Evolutionary conservation across 371 early-diverging fungal genomes (phyloP).

Genomic region (Mortierella sp.): DNA sequence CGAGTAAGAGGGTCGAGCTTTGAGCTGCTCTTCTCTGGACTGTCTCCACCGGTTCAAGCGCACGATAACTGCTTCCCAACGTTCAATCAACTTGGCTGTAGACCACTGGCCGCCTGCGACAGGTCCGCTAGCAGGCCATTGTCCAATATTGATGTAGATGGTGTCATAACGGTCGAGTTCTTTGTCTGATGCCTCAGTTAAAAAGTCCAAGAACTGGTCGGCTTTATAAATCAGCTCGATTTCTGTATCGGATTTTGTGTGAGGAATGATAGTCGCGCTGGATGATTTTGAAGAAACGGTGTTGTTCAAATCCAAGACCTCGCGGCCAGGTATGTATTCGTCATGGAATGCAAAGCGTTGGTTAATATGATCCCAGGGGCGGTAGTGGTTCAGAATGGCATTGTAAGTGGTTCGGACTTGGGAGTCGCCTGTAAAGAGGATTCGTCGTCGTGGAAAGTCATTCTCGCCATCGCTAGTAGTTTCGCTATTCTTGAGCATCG

Average conservation of each 20-base stretch:
- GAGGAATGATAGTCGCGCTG: background rate
- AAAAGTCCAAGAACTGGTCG: conserved; percentile 34
- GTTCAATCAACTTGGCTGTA: conserved; percentile 28
- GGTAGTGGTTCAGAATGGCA: conserved; percentile 40
- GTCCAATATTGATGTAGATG: conserved; percentile 42
- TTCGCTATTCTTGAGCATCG: background rate
- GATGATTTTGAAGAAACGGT: background rate
- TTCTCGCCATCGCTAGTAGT: background rate
- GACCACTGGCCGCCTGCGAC: conserved; percentile 45
- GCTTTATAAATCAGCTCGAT: conserved; percentile 39
- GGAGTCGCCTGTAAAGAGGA: conserved; percentile 45
- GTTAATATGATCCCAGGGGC: conserved; percentile 20
- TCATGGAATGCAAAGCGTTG: conserved; percentile 21
- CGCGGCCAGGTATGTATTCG: conserved; percentile 21
- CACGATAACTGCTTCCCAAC: conserved; percentile 26
- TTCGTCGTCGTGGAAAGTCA: conserved; percentile 22
- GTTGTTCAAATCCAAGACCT: background rate
- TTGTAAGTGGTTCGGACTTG: conserved; percentile 46
- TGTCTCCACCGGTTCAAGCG: conserved; percentile 32
- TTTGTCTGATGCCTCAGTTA: conserved; percentile 18
- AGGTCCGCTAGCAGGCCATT: conserved; percentile 51
- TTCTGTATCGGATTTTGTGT: conserved; percentile 13
- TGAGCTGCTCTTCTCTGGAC: conserved; percentile 10
- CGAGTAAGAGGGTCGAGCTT: background rate
- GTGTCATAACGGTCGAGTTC: conserved; percentile 37